A percentile compares a stretch with the other conserved stretches of the same genome.
These are phyloP conservation scores for Dendrostoma leiphaemia DNA, from an alignment of 2,329 filamentous ascomycete species.

Conservation along the genomic window DNA sequence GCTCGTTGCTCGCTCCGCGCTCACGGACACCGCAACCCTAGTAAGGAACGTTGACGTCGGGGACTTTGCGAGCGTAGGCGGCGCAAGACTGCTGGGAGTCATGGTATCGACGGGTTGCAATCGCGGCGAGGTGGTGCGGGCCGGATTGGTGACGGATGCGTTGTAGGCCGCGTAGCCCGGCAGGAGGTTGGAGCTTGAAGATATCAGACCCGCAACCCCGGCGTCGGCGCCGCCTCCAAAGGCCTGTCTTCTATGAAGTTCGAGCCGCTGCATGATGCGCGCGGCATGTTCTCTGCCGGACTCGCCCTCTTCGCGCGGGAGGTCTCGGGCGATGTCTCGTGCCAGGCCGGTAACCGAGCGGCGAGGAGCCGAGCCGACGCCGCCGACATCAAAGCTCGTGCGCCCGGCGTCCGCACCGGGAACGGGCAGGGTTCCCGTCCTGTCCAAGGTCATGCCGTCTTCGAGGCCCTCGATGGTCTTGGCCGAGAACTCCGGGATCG, in stretches of 20 bases:
- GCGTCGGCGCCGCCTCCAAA: slow-evolving; percentile 50
- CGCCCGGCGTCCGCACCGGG: slow-evolving; percentile 62
- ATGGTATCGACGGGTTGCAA: slow-evolving; percentile 41
- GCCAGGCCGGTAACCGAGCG: slow-evolving; percentile 56
- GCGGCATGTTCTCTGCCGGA: slow-evolving; percentile 77
- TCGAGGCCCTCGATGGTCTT: slow-evolving; percentile 53
- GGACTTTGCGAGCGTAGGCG: slow-evolving; percentile 77
- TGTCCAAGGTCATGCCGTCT: slow-evolving; percentile 46
- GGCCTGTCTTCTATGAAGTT: slow-evolving; percentile 78
- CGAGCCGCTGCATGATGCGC: slow-evolving; percentile 88
- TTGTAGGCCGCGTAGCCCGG: slow-evolving; percentile 51
- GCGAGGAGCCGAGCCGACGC: slow-evolving; percentile 39
- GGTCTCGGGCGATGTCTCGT: slow-evolving; percentile 44
- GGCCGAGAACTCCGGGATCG: slow-evolving; percentile 86
- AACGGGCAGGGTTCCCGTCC: slow-evolving; percentile 62
- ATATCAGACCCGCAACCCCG: slow-evolving; percentile 83
- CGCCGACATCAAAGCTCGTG: slow-evolving; percentile 67
- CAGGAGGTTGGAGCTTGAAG: slow-evolving; percentile 76
- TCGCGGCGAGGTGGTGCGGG: slow-evolving; percentile 32
- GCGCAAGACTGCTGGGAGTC: slow-evolving; percentile 67
- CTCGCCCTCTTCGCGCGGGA: slow-evolving; percentile 65
- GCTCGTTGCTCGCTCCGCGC: slow-evolving; percentile 69
- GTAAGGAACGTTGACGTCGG: slow-evolving; percentile 84
- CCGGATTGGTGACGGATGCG: slow-evolving; percentile 23
- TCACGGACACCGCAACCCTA: slow-evolving; percentile 78